Evolutionary conservation across 495 filamentous ascomycete genomes (phyloP).

Genomic region (Aspergillus homomorphus): DNA sequence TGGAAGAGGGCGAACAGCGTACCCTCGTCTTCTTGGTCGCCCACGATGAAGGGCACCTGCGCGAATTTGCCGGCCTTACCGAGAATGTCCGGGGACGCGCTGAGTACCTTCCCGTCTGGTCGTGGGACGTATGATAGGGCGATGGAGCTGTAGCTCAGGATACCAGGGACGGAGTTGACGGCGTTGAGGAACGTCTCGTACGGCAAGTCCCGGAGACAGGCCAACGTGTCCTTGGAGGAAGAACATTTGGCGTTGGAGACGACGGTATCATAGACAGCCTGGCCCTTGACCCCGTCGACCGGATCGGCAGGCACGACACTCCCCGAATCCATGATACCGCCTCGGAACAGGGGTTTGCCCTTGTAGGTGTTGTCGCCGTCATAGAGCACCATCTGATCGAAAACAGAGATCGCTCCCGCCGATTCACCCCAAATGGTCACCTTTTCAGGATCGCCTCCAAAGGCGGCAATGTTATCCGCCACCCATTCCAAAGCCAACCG

Average conservation of each 20-base stretch:
- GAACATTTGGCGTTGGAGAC: constrained; percentile 58
- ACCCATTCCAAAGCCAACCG: constrained; percentile 51
- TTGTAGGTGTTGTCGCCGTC: constrained; percentile 68
- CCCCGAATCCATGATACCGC: constrained; percentile 71
- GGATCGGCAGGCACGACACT: constrained; percentile 59
- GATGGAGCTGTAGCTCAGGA: constrained; percentile 61
- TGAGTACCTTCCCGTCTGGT: constrained; percentile 57
- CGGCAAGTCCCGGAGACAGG: constrained; percentile 57
- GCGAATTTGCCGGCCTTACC: constrained; percentile 52
- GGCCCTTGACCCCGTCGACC: constrained; percentile 61
- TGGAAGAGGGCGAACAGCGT: constrained; percentile 63
- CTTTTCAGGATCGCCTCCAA: constrained; percentile 56
- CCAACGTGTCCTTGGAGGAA: constrained; percentile 52
- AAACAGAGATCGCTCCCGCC: constrained; percentile 68
- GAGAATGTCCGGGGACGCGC: constrained; percentile 54
- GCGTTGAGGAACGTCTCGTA: constrained; percentile 62
- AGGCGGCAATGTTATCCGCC: constrained; percentile 52
- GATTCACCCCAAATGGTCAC: constrained; percentile 76
- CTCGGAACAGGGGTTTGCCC: constrained; percentile 65
- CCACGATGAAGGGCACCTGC: constrained; percentile 54
- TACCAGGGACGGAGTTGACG: constrained; percentile 61
- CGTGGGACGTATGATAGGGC: constrained; percentile 64
- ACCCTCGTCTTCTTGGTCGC: constrained; percentile 61
- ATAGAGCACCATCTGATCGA: constrained; percentile 67
- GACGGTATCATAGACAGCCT: constrained; percentile 62